Percentiles rank a stretch among this genome's conserved stretches.
These are phyloP conservation scores for Astraeus odoratus DNA, from an alignment of 768 basidiomycete genomes.

Conservation along the genomic window DNA sequence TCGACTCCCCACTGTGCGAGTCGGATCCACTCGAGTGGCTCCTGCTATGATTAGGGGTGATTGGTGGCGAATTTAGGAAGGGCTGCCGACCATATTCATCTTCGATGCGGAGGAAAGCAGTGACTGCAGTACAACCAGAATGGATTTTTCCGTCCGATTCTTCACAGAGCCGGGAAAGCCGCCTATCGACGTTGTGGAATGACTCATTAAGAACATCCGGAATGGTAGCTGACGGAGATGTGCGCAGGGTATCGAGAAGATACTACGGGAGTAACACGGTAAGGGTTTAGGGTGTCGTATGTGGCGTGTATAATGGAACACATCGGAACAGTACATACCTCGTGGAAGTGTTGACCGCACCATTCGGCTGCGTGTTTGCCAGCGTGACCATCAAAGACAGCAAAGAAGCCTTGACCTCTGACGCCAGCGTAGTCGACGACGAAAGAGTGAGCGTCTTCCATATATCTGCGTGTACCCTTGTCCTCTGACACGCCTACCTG, in stretches of 20 bases:
- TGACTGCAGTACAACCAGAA: slow-evolving; percentile 95
- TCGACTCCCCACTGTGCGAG: slow-evolving; percentile 39
- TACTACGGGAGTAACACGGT: slow-evolving; percentile 30
- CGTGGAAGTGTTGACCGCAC: slow-evolving; percentile 95
- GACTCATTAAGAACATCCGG: slow-evolving; percentile 91
- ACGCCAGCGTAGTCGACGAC: slow-evolving; percentile 89
- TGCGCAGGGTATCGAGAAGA: slow-evolving; percentile 63
- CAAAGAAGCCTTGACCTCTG: slow-evolving; percentile 95
- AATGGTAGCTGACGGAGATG: slow-evolving; percentile 50
- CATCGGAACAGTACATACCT: slow-evolving; percentile 38
- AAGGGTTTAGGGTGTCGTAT: slow-evolving; percentile 6
- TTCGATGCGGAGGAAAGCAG: slow-evolving; percentile 90
- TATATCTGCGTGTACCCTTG: slow-evolving; percentile 82
- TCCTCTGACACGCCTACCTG: slow-evolving; percentile 69
- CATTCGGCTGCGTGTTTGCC: slow-evolving; percentile 99
- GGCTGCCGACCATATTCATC: slow-evolving; percentile 68
- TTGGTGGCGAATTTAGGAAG: slow-evolving; percentile 39
- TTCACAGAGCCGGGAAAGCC: slow-evolving; percentile 77
- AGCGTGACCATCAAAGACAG: slow-evolving; percentile 97
- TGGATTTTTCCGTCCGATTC: slow-evolving; percentile 89
- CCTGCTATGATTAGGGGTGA: slow-evolving; percentile 28
- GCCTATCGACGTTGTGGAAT: slow-evolving; percentile 86
- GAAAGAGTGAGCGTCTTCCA: slow-evolving; percentile 98
- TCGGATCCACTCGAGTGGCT: slow-evolving; percentile 31
- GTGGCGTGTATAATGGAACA: neutral